Evolutionary conservation across 148 eudicot genomes (phyloP), one percentile per base, ranked within the genome.

Genomic region (Vaccinium darrowii): DNA sequence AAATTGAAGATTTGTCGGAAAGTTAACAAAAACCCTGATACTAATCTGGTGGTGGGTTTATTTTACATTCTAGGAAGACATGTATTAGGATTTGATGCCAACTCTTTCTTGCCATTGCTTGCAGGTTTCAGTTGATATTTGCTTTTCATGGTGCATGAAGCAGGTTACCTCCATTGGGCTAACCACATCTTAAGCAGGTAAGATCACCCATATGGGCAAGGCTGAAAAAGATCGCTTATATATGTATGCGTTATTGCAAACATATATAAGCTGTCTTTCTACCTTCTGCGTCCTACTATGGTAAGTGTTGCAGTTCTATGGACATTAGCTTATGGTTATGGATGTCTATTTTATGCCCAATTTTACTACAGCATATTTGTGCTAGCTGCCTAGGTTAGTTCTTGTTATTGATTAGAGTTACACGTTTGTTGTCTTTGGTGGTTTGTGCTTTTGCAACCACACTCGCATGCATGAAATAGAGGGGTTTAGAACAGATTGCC

Each of bases 11-110:
- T 30, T 69, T 4, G 3, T 14, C 2, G 39, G 43, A 13, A 27
- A 30, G 16, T 23, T 52, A 30, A 47, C 13, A 67, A 53, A 65
- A 23, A 9, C 25, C 79, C n/a, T 69, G 63, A 67, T 47, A 63
- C 58, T 51, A 58, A 56, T 74, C 33, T 36, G 79, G 30, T 43
- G 39, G 86, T 78, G 53, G 82, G 82, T 78, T 63, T 77, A 53
- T 54, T 78, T 19, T 77, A 63, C 23, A 30, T 51, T 21, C 7
- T 69, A 18, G 33, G 13, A 39, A 25, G 52, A 1, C 36, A 27
- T 7, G 10, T 43, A 54, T n/a, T 33, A 67, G 50, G 19, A 57
- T 49, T 62, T 84, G 82, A 25, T 54, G 50, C 58, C 25, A 67
- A 14, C 5, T 54, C 49, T 82, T 27, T 15, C 54, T 82, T 27